Evolutionary conservation across 108 stramenopile species (phyloP), one percentile per base, ranked within the genome.

Genomic region (Discostella pseudostelligera): DNA sequence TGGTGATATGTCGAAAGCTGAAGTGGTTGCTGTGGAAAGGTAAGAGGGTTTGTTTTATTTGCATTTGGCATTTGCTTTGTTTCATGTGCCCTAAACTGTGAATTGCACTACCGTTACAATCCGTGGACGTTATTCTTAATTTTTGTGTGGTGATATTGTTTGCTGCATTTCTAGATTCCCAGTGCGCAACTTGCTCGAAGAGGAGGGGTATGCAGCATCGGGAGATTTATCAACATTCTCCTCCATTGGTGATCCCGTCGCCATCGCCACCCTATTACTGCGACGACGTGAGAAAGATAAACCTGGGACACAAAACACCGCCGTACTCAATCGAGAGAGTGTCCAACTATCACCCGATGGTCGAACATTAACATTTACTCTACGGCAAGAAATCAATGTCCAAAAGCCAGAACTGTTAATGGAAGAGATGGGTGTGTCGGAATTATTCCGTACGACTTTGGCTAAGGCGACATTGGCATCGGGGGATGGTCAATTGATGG

Each of bases 1-100:
- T 5, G 92, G 92, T 40, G 82, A 93, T 56, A 87, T 93, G 89
- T 72, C 79, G 13, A 90, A 88, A 62, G 92, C 92, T 14, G 86
- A 87, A 70, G 84, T 93, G 1, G 73, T 93, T 54, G 89, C 92
- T 32, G 87, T 93, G 2, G 92, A 93, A 62, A 70, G 84, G 70
- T 82, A 51, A 44, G 66, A 0, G n/a, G n/a, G n/a, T n/a, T n/a
- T n/a, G 10, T 36, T 59, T 49, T 40, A 20, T 39, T 21, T 28
- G 13, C 1, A 14, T 35, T 54, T 13, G 14, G 4, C 21, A 17
- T 4, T 13, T 56, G 53, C 4, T 47, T 36, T 35, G 13, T 10
- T 1, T 48, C 46, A 49, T 49, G 16, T 26, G 48, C 62, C 2
- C 40, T n/a, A n/a, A n/a, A n/a, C n/a, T n/a, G n/a, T n/a, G n/a